Evolutionary conservation across 345 rosid genomes (phyloP), one percentile per base, ranked within the genome.

Genomic region (Ceriops decandra): DNA sequence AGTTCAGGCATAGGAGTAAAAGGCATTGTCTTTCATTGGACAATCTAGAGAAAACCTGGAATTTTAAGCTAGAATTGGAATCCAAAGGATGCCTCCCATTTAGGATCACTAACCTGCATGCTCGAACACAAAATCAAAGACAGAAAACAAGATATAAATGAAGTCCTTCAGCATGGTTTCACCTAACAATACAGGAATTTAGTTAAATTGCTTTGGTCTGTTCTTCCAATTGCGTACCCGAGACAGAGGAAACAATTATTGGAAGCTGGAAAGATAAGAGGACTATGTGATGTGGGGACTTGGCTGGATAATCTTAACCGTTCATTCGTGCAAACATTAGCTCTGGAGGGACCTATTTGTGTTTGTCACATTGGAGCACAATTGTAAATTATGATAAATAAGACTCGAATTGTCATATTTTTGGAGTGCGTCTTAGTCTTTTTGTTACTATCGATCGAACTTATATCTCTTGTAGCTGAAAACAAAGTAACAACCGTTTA

Each of bases 181-280:
- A 36, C 10, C 24, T 27, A 19, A 54, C 17, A 13, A 53, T 24
- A 42, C 42, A 60, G 49, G 7, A 49, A 21, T 67, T 52, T 22
- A 19, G 51, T 32, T 60, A 58, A 46, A 32, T 72, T 17, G 27
- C 58, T 38, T 24, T 30, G 6, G 57, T 28, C 27, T 31, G 15
- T 42, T 42, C 16, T 42, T 15, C 49, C 49, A 13, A 2, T 42
- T 3, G 19, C 22, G 30, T 52, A 35, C 7, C 17, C 8, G 27
- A 54, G 57, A 63, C 22, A 28, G 7, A 58, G 33, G 33, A 16
- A 19, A 6, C 22, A 47, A 32, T 59, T 47, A 66, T 72, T 35
- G 26, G 59, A 42, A 42, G 64, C 49, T 56, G 47, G 56, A 64
- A 42, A 27, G 60, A 42, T 35, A 71, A 63, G 64, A 64, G 30